A percentile compares a stretch with the other conserved stretches of the same genome.
Conservation (phyloP, 2,329 filamentous ascomycete genomes). For the Ophiostoma sp. region DNA sequence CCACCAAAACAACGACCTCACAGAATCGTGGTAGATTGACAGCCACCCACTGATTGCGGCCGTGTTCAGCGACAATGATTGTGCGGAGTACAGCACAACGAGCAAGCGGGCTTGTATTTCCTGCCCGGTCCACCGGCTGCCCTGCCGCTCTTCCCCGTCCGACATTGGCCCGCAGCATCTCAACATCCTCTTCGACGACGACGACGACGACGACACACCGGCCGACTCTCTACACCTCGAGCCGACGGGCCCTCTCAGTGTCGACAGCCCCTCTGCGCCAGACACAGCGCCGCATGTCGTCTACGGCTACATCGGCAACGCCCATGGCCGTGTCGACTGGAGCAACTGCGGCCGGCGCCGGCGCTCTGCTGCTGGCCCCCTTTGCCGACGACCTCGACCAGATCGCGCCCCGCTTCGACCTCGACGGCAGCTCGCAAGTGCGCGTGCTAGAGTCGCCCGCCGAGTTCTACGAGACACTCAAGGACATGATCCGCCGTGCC, state of each 20-base stretch:
- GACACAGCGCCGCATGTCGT: slow-evolving; percentile 5
- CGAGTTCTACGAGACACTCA: slow-evolving; percentile 89
- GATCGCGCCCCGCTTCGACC: slow-evolving; percentile 83
- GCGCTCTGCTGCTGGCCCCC: slow-evolving; percentile 41
- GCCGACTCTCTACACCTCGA: background rate
- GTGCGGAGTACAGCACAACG: slow-evolving; percentile 10
- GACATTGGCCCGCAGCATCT: background rate
- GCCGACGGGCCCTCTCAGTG: background rate
- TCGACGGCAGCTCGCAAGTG: slow-evolving; percentile 69
- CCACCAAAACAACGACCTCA: background rate
- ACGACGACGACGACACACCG: background rate
- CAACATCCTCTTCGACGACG: background rate
- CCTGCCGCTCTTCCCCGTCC: background rate
- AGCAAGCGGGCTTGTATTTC: background rate
- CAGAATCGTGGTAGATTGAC: background rate
- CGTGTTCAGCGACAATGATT: background rate
- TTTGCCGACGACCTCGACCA: slow-evolving; percentile 72
- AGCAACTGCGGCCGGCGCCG: slow-evolving; percentile 24
- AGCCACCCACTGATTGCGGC: background rate
- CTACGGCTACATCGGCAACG: background rate
- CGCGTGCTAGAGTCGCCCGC: slow-evolving; percentile 70
- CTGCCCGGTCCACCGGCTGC: background rate
- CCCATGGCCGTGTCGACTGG: background rate
- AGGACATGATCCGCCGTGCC: slow-evolving; percentile 78
- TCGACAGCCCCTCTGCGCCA: background rate